Evolutionary conservation across 1,284 basidiomycete genomes (phyloP).

Genomic region (Cutaneotrichosporon dermatis): DNA sequence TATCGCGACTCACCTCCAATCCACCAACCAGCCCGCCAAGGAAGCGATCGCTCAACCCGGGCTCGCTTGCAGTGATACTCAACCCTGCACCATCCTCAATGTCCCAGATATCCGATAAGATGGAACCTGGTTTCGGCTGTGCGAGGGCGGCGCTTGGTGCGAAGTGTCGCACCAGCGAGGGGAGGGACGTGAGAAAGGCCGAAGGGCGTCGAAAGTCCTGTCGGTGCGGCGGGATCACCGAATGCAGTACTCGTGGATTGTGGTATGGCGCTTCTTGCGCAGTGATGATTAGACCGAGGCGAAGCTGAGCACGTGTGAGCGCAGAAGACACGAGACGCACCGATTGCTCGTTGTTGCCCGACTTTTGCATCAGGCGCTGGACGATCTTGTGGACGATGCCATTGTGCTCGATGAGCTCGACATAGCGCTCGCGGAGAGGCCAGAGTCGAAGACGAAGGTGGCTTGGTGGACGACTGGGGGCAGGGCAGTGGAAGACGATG

Average conservation of each 20-base stretch:
- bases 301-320: constrained; percentile 7
- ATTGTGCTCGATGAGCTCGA: constrained; percentile 34
- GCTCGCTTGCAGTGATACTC: constrained; percentile 18
- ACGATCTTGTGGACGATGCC: constrained; percentile 41
- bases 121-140: constrained; percentile 6
- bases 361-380: constrained; percentile 43
- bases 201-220: constrained; percentile 30
- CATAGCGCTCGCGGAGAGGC: constrained; percentile 34
- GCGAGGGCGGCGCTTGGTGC: constrained; percentile 9
- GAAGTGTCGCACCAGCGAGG: constrained; percentile 23
- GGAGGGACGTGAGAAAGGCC: constrained; percentile 34
- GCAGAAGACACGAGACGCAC: constrained; percentile 16
- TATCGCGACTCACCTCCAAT: constrained; percentile 18
- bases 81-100: constrained; percentile 19
- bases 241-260: constrained; percentile 17
- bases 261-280: constrained; percentile 19
- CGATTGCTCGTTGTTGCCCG: constrained; percentile 28
- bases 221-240: constrained; percentile 14
- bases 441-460: constrained; percentile 39
- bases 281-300: constrained; percentile 20
- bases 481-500: constrained; percentile 29
- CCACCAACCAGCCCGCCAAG: constrained; percentile 20
- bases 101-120: constrained; percentile 22
- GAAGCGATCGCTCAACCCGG: constrained; percentile 19
- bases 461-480: constrained; percentile 23